A percentile compares a stretch with the other conserved stretches of the same genome.
Conservation (phyloP, 2,329 filamentous ascomycete species). For the Aspergillus luchuensis region DNA sequence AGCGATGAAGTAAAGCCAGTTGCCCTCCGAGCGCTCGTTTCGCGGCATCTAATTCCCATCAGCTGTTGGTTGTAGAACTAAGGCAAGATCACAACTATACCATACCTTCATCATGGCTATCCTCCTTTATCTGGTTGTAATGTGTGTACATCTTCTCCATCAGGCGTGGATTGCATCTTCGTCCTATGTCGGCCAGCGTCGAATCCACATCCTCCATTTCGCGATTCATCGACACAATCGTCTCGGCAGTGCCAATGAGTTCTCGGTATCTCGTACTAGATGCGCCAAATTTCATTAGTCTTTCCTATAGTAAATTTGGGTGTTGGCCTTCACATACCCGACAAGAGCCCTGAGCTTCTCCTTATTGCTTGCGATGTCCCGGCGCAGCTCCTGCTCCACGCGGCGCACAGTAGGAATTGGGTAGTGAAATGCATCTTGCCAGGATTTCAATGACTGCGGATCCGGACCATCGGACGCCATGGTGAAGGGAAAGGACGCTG, state of each 20-base stretch:
- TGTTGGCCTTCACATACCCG: conserved; percentile 51
- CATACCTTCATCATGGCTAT: conserved; percentile 37
- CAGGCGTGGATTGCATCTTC: conserved; percentile 71
- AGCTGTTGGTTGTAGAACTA: conserved; percentile 15
- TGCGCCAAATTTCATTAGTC: conserved; percentile 15
- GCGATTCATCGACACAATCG: conserved; percentile 84
- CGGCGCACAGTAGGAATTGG: conserved; percentile 64
- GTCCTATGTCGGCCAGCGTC: conserved; percentile 71
- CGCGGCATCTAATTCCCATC: conserved; percentile 39
- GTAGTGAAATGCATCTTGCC: conserved; percentile 70
- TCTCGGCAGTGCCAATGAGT: conserved; percentile 86
- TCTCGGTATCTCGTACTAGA: conserved; percentile 74
- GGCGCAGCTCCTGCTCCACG: conserved; percentile 65
- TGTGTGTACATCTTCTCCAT: conserved; percentile 67
- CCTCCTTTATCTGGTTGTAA: conserved; percentile 52
- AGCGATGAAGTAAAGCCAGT: conserved; percentile 60
- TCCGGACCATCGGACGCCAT: conserved; percentile 62
- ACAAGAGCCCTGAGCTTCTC: conserved; percentile 68
- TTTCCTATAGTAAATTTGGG: background rate
- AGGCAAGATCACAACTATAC: background rate
- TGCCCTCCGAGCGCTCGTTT: conserved; percentile 57
- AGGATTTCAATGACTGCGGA: conserved; percentile 58
- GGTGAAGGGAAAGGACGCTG: conserved; percentile 20
- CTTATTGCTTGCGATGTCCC: conserved; percentile 63
- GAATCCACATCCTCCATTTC: conserved; percentile 75